Base-by-base conservation (phyloP, 2,329 filamentous ascomycete species). In the Tolypocladium ovalisporum region DNA sequence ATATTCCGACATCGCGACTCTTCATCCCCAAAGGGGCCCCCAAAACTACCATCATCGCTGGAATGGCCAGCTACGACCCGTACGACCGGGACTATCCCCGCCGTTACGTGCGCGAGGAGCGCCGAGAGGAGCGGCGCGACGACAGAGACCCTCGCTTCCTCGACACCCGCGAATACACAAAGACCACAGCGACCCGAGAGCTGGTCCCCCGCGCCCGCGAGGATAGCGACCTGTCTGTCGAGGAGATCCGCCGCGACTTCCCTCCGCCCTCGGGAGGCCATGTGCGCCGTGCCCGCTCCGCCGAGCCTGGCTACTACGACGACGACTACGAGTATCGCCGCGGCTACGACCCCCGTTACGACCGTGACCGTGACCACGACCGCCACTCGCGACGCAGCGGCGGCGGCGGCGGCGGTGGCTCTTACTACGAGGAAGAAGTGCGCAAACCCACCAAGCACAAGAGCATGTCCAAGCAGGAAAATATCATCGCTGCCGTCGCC, bases 211-310 rank as follows among this genome's bases (percentile, higher is more conserved):
- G 81, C 32, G 69, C 76, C 54, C 85, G 87, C 62, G 86, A 92
- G 68, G 87, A 90, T 66, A 91, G 87, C 70, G 85, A 86, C 52
- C 75, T 87, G 32, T 86, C 86, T 2, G 73, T 95, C 67, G 92
- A 96, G 73, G 89, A 95, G 73, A 84, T 95, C 59, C 84, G 84
- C 62, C 85, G 90, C 63, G 89, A 95, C 64, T 96, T 95, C 66
- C 89, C 89, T 36, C 89, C 90, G 8, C 87, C 86, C n/a, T 62
- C 63, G 12, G 67, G 77, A 60, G 70, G 71, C 57, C 81, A 82
- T 60, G 66, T 79, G 40, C 80, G 83, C 63, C 82, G 86, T 58
- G 77, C 86, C 63, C 81, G 85, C 64, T 89, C 87, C 8, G 81
- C 80, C 57, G 85, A 86, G 57, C 77, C 80, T 52, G 74, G 76